Evolutionary conservation across 345 rosid genomes (phyloP), one percentile per base, ranked within the genome.

Genomic region (Eucalyptus melliodora): DNA sequence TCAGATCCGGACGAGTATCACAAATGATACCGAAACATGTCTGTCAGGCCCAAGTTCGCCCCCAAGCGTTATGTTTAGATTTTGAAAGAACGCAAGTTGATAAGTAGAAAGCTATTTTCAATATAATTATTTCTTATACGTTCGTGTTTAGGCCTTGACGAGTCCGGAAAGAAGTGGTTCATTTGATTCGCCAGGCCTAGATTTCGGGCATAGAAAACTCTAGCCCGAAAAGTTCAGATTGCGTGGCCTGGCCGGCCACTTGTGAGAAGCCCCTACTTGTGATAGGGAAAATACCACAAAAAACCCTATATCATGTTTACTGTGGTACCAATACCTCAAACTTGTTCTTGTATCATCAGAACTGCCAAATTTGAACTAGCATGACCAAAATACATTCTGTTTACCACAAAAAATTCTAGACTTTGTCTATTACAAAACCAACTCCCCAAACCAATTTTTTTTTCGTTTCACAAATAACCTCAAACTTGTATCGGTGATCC

Each of bases 241-340:
- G 7, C 34, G 19, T 0, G 0, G 42, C 42, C 81, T 69, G 23
- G 24, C 21, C 3, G 0, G 77, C 40, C 21, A 65, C 77, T 3
- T 65, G 40, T 65, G 77, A 65, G 77, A 65, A 65, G 2, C 77
- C 37, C 77, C 21, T 4, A 2, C 77, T 15, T 7, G 15, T 65
- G 16, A 65, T 15, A 16, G 37, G 17, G 8, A 62, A 27, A 31
- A 31, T 31, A 69, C 10, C 13, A 34, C 2, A n/a, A 65, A n/a
- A 15, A 65, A 65, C 15, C 5, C 0, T 65, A 4, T n/a, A 4
- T 0, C n/a, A n/a, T 15, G 6, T 5, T 6, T 4, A 0, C 26
- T 21, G 5, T 16, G 13, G 5, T 9, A 69, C 40, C 5, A 7
- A 65, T n/a, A n/a, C 21, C 34, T 15, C 40, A 15, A 53, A 53